Evolutionary conservation across 805 yeast genomes (phyloP).

Genomic region (Pichia nakasei): DNA sequence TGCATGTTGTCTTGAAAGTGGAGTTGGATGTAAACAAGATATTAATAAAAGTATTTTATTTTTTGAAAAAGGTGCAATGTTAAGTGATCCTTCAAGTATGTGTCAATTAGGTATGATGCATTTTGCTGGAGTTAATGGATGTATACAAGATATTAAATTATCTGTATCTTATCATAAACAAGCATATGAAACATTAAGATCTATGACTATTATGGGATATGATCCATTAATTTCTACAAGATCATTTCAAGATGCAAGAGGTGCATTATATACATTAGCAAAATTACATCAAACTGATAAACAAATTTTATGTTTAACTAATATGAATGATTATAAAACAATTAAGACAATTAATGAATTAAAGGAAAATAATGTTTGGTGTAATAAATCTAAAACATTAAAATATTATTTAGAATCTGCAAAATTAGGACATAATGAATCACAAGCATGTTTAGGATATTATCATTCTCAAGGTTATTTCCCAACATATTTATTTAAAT

Average conservation of each 20-base stretch:
- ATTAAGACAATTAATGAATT: conserved; percentile 28
- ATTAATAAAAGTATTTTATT: conserved; percentile 39
- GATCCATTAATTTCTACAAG: conserved; percentile 28
- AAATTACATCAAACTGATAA: conserved; percentile 29
- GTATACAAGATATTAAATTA: conserved; percentile 19
- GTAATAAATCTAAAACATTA: conserved; percentile 36
- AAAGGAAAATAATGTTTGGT: conserved; percentile 21
- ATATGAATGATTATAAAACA: conserved; percentile 19
- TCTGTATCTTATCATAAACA: conserved; percentile 23
- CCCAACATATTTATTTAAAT: conserved; percentile 26
- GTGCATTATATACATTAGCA: conserved; percentile 28
- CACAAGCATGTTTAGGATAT: conserved; percentile 64
- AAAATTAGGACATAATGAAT: conserved; percentile 48
- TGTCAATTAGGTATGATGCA: conserved; percentile 63
- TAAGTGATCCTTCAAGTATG: conserved; percentile 59
- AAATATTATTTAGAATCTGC: conserved; percentile 53
- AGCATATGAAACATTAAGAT: conserved; percentile 20
- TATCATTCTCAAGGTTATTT: conserved; percentile 60
- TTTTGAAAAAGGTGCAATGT: conserved; percentile 53
- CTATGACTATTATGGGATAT: conserved; percentile 20
- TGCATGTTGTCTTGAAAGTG: conserved; percentile 64
- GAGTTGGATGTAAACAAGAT: conserved; percentile 43
- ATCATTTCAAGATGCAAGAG: conserved; percentile 27
- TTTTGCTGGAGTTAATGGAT: conserved; percentile 33
- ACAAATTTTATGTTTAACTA: conserved; percentile 21